phyloP scores from a whole-genome alignment of 768 basidiomycete species.

The Clathrus columnatus region DNA sequence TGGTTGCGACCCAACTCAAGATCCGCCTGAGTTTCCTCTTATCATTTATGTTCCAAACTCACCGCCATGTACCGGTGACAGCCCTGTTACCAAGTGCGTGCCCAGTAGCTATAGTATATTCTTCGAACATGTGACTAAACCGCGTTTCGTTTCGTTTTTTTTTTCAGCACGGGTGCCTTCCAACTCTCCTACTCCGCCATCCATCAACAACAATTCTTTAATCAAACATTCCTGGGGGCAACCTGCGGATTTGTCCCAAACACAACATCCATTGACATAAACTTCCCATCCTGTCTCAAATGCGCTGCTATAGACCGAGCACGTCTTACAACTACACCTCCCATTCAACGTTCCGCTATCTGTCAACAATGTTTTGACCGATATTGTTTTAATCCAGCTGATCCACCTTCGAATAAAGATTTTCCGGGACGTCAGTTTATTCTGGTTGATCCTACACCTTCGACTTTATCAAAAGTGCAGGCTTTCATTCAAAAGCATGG shows the following conservation, averaged over 20 bases:
- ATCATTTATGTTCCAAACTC: constrained; percentile 71
- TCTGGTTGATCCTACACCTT: constrained; percentile 48
- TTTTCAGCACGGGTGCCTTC: constrained; percentile 45
- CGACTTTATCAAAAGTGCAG: constrained; percentile 34
- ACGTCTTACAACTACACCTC: not conserved
- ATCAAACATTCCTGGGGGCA: constrained; percentile 49
- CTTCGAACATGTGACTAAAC: not conserved
- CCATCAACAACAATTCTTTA: constrained; percentile 48
- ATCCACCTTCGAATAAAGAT: constrained; percentile 16
- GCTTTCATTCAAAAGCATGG: constrained; percentile 38
- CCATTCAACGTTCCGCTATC: constrained; percentile 16
- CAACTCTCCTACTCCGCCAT: constrained; percentile 49
- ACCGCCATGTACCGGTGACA: constrained; percentile 51
- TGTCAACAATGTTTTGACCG: constrained; percentile 22
- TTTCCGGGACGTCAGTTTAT: constrained; percentile 30
- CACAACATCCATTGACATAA: constrained; percentile 42
- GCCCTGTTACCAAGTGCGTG: constrained; percentile 57
- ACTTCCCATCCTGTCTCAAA: constrained; percentile 58
- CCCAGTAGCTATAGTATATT: too few species aligned
- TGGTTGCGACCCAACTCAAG: constrained; percentile 53
- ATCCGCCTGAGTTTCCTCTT: constrained; percentile 42
- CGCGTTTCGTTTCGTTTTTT: constrained; percentile 7
- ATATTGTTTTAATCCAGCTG: constrained; percentile 24
- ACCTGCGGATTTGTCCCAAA: constrained; percentile 56
- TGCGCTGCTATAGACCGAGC: constrained; percentile 54